Conservation (phyloP, 1,284 basidiomycete genomes). For the Rhodotorula sp. region DNA sequence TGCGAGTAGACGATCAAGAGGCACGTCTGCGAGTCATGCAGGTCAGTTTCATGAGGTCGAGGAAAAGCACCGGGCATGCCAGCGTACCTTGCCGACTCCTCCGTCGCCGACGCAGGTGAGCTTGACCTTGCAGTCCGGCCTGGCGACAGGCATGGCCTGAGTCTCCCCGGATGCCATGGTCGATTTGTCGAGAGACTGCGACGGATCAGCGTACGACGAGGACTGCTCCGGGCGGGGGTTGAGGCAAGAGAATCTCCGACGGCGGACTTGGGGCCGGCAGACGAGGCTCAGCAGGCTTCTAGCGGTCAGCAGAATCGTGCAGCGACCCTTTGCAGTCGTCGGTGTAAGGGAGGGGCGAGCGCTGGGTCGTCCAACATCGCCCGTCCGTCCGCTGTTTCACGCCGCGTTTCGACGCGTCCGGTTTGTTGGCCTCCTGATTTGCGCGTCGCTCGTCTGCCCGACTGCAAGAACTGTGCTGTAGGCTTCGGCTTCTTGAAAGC, state of each 20-base stretch:
- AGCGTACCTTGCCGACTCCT: slow-evolving; percentile 73
- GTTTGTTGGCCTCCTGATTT: too few species aligned
- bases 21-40: slow-evolving; percentile 60
- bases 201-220: too few species aligned
- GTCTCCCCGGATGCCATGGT: neutral
- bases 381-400: neutral
- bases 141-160: slow-evolving; percentile 9
- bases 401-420: neutral
- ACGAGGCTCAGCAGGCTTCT: neutral
- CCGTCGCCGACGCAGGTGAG: slow-evolving; percentile 78
- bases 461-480: neutral
- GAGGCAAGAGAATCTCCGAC: neutral
- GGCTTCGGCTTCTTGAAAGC: too few species aligned
- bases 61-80: slow-evolving; percentile 20
- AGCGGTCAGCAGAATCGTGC: neutral
- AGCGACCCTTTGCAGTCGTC: neutral
- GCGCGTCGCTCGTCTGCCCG: neutral
- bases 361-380: too few species aligned
- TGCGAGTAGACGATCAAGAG: slow-evolving; percentile 82
- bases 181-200: neutral
- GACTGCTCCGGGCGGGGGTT: neutral
- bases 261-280: neutral
- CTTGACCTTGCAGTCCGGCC: slow-evolving; percentile 52
- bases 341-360: too few species aligned
- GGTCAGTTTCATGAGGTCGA: neutral